Evolutionary conservation across 768 basidiomycete species (phyloP).

Genomic region (Kwoniella shandongensis): DNA sequence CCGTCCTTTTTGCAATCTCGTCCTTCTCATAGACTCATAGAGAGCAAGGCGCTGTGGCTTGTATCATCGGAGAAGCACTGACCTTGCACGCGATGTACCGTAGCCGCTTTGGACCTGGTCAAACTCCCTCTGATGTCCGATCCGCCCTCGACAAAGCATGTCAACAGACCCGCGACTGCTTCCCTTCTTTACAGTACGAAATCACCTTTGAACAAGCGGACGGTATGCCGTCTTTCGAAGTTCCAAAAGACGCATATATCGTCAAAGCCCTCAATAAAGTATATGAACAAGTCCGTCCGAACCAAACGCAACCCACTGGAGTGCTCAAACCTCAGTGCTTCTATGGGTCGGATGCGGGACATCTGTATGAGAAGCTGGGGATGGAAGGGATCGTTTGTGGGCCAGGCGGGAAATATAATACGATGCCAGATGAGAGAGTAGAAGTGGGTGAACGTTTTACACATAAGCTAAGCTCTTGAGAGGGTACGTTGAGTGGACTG

Average conservation of each 20-base stretch:
- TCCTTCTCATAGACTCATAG: no score
- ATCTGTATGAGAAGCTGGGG: conserved; percentile 13
- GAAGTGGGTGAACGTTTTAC: conserved; percentile 8
- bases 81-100: not conserved
- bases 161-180: conserved; percentile 5
- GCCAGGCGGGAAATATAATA: conserved; percentile 25
- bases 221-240: conserved; percentile 26
- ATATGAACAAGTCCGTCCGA: conserved; percentile 17
- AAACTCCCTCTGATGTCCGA: conserved; percentile 17
- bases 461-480: not conserved
- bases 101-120: conserved; percentile 26
- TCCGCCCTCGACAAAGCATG: conserved; percentile 13
- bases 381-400: conserved; percentile 25
- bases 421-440: conserved; percentile 25
- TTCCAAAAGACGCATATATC: conserved; percentile 18
- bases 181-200: conserved; percentile 15
- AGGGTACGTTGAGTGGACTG: not conserved
- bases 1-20: no score
- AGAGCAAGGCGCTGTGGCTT: no score
- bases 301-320: conserved; percentile 14
- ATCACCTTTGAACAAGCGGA: conserved; percentile 9
- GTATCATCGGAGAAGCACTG: no score
- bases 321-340: conserved; percentile 18
- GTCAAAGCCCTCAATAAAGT: conserved; percentile 16
- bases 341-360: conserved; percentile 18